phyloP scores from a whole-genome alignment of 2,329 filamentous ascomycete genomes.

The Neonectria ditissima region DNA sequence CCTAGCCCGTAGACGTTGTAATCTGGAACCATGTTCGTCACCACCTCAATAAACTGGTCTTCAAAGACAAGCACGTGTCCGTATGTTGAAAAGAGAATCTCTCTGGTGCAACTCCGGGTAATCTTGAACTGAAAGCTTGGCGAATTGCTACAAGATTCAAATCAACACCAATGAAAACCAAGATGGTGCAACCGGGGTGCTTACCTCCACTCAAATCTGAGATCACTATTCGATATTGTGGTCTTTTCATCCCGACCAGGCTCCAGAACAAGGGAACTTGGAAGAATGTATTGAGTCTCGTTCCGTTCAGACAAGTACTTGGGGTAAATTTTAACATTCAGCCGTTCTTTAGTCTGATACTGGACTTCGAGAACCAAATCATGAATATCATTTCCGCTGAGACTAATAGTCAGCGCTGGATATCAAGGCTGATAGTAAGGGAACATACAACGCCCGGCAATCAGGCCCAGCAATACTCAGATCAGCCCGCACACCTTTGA shows the following conservation, averaged over 20 bases:
- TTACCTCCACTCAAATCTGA: conserved; percentile 4
- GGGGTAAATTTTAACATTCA: neutral
- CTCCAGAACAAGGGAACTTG: conserved; percentile 1
- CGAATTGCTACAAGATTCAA: conserved; percentile 1
- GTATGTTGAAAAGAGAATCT: conserved; percentile 1
- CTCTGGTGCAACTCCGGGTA: conserved; percentile 1
- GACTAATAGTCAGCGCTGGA: neutral
- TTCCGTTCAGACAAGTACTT: conserved; percentile 1
- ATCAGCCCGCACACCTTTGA: conserved; percentile 3
- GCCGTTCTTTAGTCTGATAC: neutral
- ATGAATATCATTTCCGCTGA: neutral
- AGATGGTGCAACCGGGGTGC: neutral
- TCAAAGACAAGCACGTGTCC: conserved; percentile 3
- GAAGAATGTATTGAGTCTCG: conserved; percentile 1
- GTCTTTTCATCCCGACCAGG: conserved; percentile 2
- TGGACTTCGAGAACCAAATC: conserved; percentile 1
- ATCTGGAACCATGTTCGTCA: conserved; percentile 2
- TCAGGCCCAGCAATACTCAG: conserved; percentile 1
- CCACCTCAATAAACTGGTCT: conserved; percentile 3
- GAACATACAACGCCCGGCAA: neutral
- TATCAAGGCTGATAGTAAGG: neutral
- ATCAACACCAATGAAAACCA: neutral
- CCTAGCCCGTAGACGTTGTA: conserved; percentile 3
- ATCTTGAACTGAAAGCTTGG: neutral
- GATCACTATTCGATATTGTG: conserved; percentile 3